Base-by-base conservation (phyloP, 306 rosid species). In the Cicer arietinum region DNA sequence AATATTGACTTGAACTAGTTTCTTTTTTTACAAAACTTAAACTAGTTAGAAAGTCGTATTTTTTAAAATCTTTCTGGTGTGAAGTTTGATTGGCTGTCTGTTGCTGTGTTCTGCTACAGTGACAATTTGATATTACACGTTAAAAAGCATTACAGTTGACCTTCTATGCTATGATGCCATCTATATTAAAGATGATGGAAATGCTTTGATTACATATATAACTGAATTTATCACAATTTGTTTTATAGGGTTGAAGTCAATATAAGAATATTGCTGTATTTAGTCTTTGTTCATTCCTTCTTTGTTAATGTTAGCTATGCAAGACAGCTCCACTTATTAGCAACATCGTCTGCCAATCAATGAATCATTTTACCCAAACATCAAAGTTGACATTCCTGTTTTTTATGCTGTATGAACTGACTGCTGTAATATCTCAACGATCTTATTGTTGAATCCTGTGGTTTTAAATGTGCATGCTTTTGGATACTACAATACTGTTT, bases 401-500 rank as follows among this genome's bases (percentile, higher is more conserved):
- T 25, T 62, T 69, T 68, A 51, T 70, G 64, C 61, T 59, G 37
- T 50, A 62, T 57, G 72, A 66, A 20, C 65, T 58, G 59, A 58
- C 41, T 76, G 42, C 37, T 75, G 43, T 41, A 7, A 52, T 61
- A 12, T 53, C 46, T 14, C 43, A 37, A 63, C 2, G 51, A 50
- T 46, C 63, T 47, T 54, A 35, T 20, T 43, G 30, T 63, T 57
- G 41, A 63, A 68, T 44, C 13, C 9, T 41, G 60, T 39, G 47
- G 39, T 69, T 74, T 56, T 63, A 47, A 78, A 10, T 6, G 0
- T 40, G 39, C 58, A 42, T 62, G 20, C 59, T 48, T 50, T 56
- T 10, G 6, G 8, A 16, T 69, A 46, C 57, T 59, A 35, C 60
- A 40, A 4, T 30, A 14, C 59, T 65, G 45, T 69, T 62, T 20